Conservation (phyloP, 2,329 filamentous ascomycete species). For the Botrytis porri region DNA sequence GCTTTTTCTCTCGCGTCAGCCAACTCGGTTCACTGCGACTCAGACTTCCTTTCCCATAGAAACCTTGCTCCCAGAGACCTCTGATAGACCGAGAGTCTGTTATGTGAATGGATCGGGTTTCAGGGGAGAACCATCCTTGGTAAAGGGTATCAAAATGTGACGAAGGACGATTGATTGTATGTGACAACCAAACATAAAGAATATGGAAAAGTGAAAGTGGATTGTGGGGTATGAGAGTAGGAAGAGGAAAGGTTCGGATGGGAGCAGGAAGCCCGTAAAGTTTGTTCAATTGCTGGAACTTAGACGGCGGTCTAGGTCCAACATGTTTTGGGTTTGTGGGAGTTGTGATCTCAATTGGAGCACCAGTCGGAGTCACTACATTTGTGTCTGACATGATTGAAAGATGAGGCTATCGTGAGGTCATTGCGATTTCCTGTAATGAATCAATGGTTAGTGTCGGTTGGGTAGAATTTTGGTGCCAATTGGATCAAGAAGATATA, state of each 20-base stretch:
- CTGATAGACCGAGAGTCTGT: conserved; percentile 72
- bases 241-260: conserved; percentile 77
- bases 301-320: conserved; percentile 30
- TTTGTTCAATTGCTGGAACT: conserved; percentile 55
- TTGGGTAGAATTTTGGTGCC: background rate
- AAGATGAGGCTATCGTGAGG: conserved; percentile 27
- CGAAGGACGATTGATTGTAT: conserved; percentile 62
- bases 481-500: conserved; percentile 16
- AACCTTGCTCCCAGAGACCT: conserved; percentile 92
- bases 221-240: conserved; percentile 86
- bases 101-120: conserved; percentile 80
- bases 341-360: conserved; percentile 7
- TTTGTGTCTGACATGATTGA: conserved; percentile 32
- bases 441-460: conserved; percentile 22
- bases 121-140: conserved; percentile 73
- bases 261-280: conserved; percentile 82
- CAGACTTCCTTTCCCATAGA: conserved; percentile 91
- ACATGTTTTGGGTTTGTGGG: conserved; percentile 21
- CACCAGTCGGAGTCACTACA: conserved; percentile 17
- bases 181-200: conserved; percentile 71
- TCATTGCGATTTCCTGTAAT: conserved; percentile 30
- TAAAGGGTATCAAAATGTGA: conserved; percentile 64
- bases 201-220: conserved; percentile 84
- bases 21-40: conserved; percentile 95
- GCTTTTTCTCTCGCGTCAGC: conserved; percentile 77